Conservation (phyloP, 805 yeast genomes). For the Candida dajiaensis region DNA sequence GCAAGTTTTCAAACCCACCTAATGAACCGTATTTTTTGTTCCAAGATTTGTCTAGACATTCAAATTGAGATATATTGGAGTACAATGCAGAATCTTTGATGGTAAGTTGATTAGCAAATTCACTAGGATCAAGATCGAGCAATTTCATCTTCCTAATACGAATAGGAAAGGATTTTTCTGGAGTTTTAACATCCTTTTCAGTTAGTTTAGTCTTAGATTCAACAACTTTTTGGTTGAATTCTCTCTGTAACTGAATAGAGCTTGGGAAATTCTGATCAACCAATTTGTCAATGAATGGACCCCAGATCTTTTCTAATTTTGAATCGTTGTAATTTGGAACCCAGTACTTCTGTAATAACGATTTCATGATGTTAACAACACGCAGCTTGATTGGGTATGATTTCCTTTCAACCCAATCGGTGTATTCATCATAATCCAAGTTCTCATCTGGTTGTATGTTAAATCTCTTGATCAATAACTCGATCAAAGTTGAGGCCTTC, state of each 20-base stretch:
- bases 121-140: slow-evolving; percentile 64
- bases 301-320: slow-evolving; percentile 30
- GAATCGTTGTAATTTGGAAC: slow-evolving; percentile 49
- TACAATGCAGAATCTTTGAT: slow-evolving; percentile 68
- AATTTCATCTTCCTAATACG: slow-evolving; percentile 40
- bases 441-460: slow-evolving; percentile 82
- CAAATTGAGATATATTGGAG: slow-evolving; percentile 60
- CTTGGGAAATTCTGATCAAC: slow-evolving; percentile 38
- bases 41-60: slow-evolving; percentile 76
- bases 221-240: slow-evolving; percentile 30
- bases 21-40: slow-evolving; percentile 55
- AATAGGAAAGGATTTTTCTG: slow-evolving; percentile 3
- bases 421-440: slow-evolving; percentile 73
- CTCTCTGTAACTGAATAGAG: slow-evolving; percentile 32
- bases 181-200: background rate
- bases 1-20: slow-evolving; percentile 49
- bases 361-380: slow-evolving; percentile 60
- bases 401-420: slow-evolving; percentile 68
- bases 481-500: slow-evolving; percentile 57
- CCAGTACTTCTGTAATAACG: slow-evolving; percentile 69
- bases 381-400: slow-evolving; percentile 60
- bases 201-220: slow-evolving; percentile 4
- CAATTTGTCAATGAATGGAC: slow-evolving; percentile 35
- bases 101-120: slow-evolving; percentile 80
- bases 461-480: slow-evolving; percentile 57